Base-by-base conservation (phyloP, 2,329 filamentous ascomycete species). In the Berkeleyomyces rouxiae region DNA sequence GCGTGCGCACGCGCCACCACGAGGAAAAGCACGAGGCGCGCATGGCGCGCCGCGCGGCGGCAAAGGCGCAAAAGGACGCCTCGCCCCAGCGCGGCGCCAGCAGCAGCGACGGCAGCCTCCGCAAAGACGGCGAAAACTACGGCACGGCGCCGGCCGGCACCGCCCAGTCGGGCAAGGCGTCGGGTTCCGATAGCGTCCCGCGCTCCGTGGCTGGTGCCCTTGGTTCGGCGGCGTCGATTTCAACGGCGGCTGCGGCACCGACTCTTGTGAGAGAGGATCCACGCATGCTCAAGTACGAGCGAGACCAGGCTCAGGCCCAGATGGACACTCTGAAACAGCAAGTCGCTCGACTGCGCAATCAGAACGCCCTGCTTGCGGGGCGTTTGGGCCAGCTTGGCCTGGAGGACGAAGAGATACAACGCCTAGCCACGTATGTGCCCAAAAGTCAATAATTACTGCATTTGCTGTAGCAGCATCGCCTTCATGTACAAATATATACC, bases 51-150 rank as follows among this genome's bases (percentile, higher is more conserved):
- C 67, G 83, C 83, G 7, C 23, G 2, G 40, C 57, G 9, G 57
- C 57, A 3, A 47, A 58, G 31, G 53, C 51, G 66, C 78, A 78
- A 10, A 85, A 89, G 68, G 74, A 87, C 55, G 74, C 75, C 66
- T 86, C 84, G 71, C 73, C 87, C 1, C 82, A 82, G 73, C 81
- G 82, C 58, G 75, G 77, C 58, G 75, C 77, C 77, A 79, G 57
- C 72, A 76, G 36, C 73, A 72, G 55, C 73, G 73, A 47, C 11
- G 36, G 40, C 7, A 59, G 51, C 10, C 33, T 55, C 5, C 11
- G 51, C 33, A 37, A 31, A 55, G 51, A 16, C 3, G 3, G 43
- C 43, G n/a, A 55, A 11, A 55, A 61, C 23, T 61, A 64, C 37
- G 31, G 60, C 13, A 61, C 58, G 36, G 16, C 51, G 7, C 33